Evolutionary conservation across 805 yeast species (phyloP), one percentile per base, ranked within the genome.

Genomic region (Cyberlindnera lachancei): DNA sequence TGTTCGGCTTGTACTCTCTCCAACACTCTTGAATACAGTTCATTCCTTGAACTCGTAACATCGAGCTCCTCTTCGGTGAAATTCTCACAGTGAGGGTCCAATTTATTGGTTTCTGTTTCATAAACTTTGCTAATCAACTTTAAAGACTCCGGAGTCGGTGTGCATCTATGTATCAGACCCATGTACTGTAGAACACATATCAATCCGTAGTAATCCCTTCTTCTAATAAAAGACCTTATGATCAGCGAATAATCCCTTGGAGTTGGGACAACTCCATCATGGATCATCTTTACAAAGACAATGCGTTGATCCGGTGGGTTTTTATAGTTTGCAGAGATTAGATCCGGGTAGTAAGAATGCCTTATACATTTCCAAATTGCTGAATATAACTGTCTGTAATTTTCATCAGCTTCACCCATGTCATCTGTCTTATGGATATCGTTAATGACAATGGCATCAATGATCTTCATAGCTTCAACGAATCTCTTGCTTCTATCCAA

Each of bases 341-440:
- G 8, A 4, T 4, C 15, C 29, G 25, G 22, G 3, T 16, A 10
- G 6, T 15, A 33, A 3, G 37, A 40, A 49, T 31, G 47, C 34
- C 29, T 46, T 18, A 57, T 39, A 3, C 41, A 36, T 18, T 36
- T 44, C 63, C 64, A 62, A 12, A 62, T 49, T 13, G 50, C 48
- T 2, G 50, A 36, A 38, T 59, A 62, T 5, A 59, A 33, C 2
- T 44, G 38, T 11, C 41, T 37, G 7, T 29, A 36, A 7, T n/a
- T 36, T 3, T 23, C 18, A 16, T 34, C 41, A 2, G 23, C 15
- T 1, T 22, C 17, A n/a, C n/a, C n/a, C n/a, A n/a, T n/a, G n/a
- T n/a, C n/a, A 20, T 42, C 37, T 6, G 36, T 22, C n/a, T 32
- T 33, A 20, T 42, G 46, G 5, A 40, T 27, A 25, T 44, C 44